Conservation (phyloP, 2,329 filamentous ascomycete genomes). For the Trichoderma breve region DNA sequence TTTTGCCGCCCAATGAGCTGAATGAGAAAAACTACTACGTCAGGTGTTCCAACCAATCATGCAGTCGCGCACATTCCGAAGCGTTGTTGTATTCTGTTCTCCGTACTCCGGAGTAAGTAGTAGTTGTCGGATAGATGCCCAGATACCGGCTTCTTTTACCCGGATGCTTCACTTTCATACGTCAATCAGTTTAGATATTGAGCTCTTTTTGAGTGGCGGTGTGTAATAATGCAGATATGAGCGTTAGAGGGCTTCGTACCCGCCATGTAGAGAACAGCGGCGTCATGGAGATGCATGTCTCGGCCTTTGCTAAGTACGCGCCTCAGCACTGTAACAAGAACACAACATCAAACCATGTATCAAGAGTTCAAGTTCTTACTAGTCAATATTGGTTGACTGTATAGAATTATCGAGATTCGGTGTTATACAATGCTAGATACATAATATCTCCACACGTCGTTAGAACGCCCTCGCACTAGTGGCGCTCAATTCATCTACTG, state of each 20-base stretch:
- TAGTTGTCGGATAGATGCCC: background rate
- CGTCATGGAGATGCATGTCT: background rate
- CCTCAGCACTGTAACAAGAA: background rate
- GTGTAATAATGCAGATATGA: background rate
- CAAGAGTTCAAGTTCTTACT: background rate
- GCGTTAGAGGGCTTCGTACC: background rate
- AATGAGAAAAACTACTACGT: background rate
- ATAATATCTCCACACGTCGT: background rate
- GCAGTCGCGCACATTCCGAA: background rate
- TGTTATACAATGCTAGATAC: background rate
- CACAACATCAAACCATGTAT: background rate
- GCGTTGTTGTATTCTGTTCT: background rate
- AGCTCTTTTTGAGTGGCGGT: background rate
- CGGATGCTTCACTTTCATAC: background rate
- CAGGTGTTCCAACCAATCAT: background rate
- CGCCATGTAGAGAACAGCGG: background rate
- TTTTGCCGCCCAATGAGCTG: background rate
- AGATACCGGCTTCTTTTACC: background rate
- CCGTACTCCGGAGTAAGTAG: background rate
- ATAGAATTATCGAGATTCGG: background rate
- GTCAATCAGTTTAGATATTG: background rate
- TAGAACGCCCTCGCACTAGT: background rate
- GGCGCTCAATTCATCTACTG: background rate
- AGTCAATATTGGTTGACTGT: background rate
- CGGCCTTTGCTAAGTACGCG: background rate